Evolutionary conservation across 129 eudicot species (phyloP).

Genomic region (Helichrysum umbraculigerum): DNA sequence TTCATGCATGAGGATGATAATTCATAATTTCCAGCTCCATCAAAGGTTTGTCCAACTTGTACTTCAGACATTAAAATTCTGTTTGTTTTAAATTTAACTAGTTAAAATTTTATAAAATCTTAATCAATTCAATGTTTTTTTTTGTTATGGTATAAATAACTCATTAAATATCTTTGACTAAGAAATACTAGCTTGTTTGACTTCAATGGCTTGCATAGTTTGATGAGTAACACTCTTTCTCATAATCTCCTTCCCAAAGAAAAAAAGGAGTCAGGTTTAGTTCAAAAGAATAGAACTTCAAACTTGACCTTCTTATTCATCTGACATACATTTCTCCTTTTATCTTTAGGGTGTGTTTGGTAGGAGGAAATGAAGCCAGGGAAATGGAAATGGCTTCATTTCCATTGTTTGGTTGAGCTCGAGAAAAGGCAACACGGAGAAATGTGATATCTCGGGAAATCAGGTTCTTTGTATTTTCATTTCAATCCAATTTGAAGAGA

Average conservation of each 20-base stretch:
- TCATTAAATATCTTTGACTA: not conserved
- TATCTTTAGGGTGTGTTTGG: no score
- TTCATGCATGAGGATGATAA: not conserved
- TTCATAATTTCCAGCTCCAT: not conserved
- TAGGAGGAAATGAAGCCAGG: no score
- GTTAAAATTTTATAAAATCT: not conserved
- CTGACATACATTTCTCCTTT: not conserved
- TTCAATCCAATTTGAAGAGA: no score
- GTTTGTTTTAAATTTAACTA: not conserved
- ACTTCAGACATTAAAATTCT: not conserved
- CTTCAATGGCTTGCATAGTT: not conserved
- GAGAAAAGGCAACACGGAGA: no score
- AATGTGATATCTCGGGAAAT: no score
- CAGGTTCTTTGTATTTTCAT: no score
- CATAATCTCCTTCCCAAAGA: not conserved
- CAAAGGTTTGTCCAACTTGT: conserved; percentile 2
- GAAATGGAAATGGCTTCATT: no score
- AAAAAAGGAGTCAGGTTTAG: not conserved
- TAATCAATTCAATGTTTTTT: not conserved
- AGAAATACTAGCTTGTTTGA: not conserved
- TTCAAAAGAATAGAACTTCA: not conserved
- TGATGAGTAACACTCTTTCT: not conserved
- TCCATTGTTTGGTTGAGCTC: no score
- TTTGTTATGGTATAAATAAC: not conserved
- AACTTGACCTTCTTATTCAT: not conserved